Conservation (phyloP, 2,329 filamentous ascomycete genomes). For the Sporothrix schenckii region DNA sequence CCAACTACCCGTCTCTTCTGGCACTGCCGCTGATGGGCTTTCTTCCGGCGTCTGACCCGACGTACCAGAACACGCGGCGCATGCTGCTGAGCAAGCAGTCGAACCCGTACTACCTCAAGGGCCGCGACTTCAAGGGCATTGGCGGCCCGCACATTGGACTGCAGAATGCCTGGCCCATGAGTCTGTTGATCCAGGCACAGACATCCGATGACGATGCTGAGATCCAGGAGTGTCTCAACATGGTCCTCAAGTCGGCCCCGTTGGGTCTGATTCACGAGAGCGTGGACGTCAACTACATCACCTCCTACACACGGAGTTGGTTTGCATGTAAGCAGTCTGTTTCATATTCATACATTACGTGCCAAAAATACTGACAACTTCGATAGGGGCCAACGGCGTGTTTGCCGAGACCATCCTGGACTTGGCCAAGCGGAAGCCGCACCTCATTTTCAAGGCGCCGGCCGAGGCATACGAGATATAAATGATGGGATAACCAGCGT, state of each 20-base stretch:
- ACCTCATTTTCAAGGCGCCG: slow-evolving; percentile 76
- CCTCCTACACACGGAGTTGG: slow-evolving; percentile 87
- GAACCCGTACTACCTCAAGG: slow-evolving; percentile 87
- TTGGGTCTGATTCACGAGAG: slow-evolving; percentile 90
- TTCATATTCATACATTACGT: no score
- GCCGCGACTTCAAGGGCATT: slow-evolving; percentile 79
- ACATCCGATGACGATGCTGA: slow-evolving; percentile 82
- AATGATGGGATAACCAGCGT: not conserved
- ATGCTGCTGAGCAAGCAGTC: slow-evolving; percentile 72
- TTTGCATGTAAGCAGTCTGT: slow-evolving; percentile 67
- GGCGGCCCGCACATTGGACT: slow-evolving; percentile 81
- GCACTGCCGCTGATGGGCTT: slow-evolving; percentile 80
- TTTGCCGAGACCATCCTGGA: slow-evolving; percentile 92
- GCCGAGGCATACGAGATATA: slow-evolving; percentile 60
- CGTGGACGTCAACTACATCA: slow-evolving; percentile 71
- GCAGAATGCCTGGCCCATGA: slow-evolving; percentile 97
- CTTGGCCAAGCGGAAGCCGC: slow-evolving; percentile 82
- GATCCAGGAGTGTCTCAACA: slow-evolving; percentile 70
- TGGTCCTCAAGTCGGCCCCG: slow-evolving; percentile 74
- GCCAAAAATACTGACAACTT: slow-evolving; percentile 30
- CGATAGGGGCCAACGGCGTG: slow-evolving; percentile 82
- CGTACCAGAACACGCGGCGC: slow-evolving; percentile 85
- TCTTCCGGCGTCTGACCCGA: slow-evolving; percentile 62
- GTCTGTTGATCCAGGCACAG: slow-evolving; percentile 85
- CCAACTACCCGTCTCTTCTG: slow-evolving; percentile 80